phyloP scores from a whole-genome alignment of 129 eudicot species.

The Centella asiatica region DNA sequence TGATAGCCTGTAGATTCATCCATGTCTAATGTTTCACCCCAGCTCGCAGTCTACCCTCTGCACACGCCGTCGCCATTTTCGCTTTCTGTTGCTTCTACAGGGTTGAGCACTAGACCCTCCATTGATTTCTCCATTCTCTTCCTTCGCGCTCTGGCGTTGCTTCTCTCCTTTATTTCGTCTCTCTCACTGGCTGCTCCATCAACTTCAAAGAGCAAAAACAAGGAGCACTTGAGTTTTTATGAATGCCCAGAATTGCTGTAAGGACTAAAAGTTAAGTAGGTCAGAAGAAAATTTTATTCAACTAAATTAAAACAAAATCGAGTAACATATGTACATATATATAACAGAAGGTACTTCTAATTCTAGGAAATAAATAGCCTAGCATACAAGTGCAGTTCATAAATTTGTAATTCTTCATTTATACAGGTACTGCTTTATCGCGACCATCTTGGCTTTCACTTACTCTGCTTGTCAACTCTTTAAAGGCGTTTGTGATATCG shows the following conservation, averaged over 20 bases:
- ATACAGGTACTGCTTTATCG: conserved; percentile 40
- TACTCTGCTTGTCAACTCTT: conserved; percentile 54
- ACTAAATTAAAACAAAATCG: not conserved
- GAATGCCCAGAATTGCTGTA: conserved; percentile 37
- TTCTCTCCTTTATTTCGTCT: conserved; percentile 48
- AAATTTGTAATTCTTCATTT: not conserved
- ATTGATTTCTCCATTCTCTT: conserved; percentile 22
- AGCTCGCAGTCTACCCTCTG: conserved; percentile 21
- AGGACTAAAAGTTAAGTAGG: conserved; percentile 8
- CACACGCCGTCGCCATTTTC: conserved; percentile 56
- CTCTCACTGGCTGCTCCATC: conserved; percentile 34
- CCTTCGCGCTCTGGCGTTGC: conserved; percentile 34
- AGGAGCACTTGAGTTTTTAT: conserved; percentile 18
- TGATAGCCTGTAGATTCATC: conserved; percentile 1
- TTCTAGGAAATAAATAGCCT: not conserved
- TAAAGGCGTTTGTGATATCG: conserved; percentile 47
- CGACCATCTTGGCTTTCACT: conserved; percentile 24
- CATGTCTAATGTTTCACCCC: conserved; percentile 38
- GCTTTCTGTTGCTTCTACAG: conserved; percentile 47
- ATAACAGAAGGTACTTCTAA: not conserved
- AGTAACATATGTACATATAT: not conserved
- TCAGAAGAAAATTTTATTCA: not conserved
- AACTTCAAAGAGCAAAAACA: conserved; percentile 16
- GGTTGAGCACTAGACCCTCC: conserved; percentile 47
- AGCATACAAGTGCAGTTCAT: not conserved